phyloP scores from a whole-genome alignment of 768 basidiomycete genomes.

The Tricholoma saponaceum region DNA sequence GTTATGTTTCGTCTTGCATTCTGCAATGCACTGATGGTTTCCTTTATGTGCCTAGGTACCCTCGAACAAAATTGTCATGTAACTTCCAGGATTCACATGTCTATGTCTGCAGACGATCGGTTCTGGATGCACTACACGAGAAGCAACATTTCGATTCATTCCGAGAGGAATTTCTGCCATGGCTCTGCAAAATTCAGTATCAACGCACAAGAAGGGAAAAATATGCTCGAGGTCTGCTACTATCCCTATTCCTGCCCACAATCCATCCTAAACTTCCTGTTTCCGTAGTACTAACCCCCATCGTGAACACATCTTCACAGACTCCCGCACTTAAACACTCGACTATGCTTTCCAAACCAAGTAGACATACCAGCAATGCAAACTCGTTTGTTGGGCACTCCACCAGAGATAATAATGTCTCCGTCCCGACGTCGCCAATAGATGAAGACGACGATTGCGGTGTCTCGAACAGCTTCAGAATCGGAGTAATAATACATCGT shows the following conservation, averaged over 20 bases:
- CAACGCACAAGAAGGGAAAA: conserved; percentile 54
- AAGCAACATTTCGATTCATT: conserved; percentile 77
- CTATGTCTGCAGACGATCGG: conserved; percentile 75
- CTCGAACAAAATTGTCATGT: conserved; percentile 63
- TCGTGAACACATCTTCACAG: conserved; percentile 42
- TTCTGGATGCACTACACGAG: conserved; percentile 67
- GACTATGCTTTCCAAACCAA: conserved; percentile 33
- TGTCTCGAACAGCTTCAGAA: conserved; percentile 46
- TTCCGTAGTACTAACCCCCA: conserved; percentile 41
- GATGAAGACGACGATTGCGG: conserved; percentile 31
- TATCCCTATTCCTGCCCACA: background rate
- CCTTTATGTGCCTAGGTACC: conserved; percentile 46
- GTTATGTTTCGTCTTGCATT: conserved; percentile 5
- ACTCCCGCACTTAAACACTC: conserved; percentile 57
- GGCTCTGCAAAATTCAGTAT: conserved; percentile 87
- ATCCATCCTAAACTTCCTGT: background rate
- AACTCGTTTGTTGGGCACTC: conserved; percentile 11
- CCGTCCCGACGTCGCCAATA: conserved; percentile 43
- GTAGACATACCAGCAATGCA: conserved; percentile 13
- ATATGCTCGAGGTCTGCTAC: conserved; percentile 49
- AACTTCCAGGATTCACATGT: conserved; percentile 83
- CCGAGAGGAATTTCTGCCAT: conserved; percentile 87
- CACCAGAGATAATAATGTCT: conserved; percentile 27
- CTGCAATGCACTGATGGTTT: background rate
- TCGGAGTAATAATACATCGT: conserved; percentile 61